A percentile compares a stretch with the other conserved stretches of the same genome.
Evolutionary conservation across 2,329 filamentous ascomycete genomes (phyloP).

Genomic region (Talaromyces sp.): DNA sequence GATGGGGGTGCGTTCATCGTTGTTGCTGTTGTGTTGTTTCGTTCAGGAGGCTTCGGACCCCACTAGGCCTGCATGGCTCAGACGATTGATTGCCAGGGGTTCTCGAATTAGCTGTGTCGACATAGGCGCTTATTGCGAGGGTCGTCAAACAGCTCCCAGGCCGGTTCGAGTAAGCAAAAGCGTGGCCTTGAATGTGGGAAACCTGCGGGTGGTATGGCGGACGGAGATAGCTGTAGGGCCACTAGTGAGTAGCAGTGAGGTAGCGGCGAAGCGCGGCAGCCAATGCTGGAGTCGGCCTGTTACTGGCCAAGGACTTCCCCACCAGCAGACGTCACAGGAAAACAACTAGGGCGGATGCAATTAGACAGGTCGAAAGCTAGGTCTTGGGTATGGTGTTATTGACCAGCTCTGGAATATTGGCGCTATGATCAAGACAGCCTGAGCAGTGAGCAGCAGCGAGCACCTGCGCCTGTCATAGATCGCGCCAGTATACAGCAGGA

Average conservation of each 20-base stretch:
- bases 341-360: neutral
- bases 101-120: neutral
- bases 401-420: neutral
- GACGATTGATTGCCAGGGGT: neutral
- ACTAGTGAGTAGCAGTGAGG: neutral
- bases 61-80: conserved; percentile 17
- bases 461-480: neutral
- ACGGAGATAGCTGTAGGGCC: neutral
- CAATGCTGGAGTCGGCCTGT: neutral
- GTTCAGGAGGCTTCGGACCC: conserved; percentile 22
- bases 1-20: conserved; percentile 35
- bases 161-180: conserved; percentile 6
- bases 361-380: neutral
- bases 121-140: neutral
- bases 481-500: neutral
- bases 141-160: conserved; percentile 4
- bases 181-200: neutral
- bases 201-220: neutral
- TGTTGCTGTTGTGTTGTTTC: conserved; percentile 19
- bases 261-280: neutral
- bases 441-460: neutral
- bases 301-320: neutral
- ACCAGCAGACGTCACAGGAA: neutral
- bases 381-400: neutral
- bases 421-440: neutral